phyloP scores from a whole-genome alignment of 495 filamentous ascomycete genomes.

The Tuber borchii region DNA sequence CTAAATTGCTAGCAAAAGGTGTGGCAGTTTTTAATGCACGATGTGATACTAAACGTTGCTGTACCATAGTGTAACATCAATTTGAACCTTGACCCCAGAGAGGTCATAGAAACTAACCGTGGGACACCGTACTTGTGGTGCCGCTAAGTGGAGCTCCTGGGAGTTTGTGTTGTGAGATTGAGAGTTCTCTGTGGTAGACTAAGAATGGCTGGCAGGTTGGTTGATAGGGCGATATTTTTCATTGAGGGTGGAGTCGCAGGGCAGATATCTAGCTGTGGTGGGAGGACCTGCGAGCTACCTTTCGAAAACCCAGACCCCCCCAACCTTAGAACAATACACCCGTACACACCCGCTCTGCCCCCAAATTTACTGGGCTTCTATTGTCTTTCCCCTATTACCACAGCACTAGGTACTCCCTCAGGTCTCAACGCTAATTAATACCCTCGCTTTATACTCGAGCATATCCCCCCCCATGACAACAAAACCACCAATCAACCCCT shows the following conservation, averaged over 20 bases:
- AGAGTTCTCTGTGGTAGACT: no score
- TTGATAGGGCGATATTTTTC: no score
- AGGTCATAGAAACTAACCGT: background rate
- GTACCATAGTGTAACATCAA: background rate
- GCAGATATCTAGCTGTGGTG: background rate
- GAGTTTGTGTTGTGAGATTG: background rate
- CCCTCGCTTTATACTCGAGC: background rate
- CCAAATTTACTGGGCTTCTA: background rate
- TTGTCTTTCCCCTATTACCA: background rate
- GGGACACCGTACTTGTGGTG: background rate
- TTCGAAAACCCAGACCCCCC: constrained; percentile 7
- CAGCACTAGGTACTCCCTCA: background rate
- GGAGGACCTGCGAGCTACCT: background rate
- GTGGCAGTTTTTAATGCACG: background rate
- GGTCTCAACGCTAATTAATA: background rate
- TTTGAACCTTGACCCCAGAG: background rate
- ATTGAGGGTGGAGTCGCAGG: background rate
- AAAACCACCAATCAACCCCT: background rate
- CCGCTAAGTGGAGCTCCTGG: background rate
- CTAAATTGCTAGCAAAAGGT: background rate
- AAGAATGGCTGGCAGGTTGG: no score
- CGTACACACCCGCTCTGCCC: background rate
- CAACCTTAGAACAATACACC: background rate
- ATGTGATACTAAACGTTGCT: background rate
- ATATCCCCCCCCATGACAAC: background rate